Conservation (phyloP, 2,329 filamentous ascomycete species). For the Fusarium stilboides region DNA sequence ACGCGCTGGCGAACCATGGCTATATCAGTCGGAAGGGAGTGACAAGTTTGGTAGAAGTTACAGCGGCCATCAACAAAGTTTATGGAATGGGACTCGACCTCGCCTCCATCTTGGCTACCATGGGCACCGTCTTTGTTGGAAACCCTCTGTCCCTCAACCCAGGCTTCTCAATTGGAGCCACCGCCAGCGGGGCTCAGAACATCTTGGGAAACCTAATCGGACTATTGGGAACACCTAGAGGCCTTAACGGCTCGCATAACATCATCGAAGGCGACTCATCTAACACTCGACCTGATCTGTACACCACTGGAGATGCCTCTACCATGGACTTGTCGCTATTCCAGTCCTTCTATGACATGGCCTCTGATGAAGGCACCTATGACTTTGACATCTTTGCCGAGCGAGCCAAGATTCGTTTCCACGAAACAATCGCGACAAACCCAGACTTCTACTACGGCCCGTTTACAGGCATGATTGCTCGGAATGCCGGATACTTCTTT, state of each 20-base stretch:
- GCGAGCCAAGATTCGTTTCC: constrained; percentile 17
- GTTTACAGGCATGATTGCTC: constrained; percentile 25
- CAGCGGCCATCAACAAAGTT: constrained; percentile 30
- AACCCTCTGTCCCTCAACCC: constrained; percentile 25
- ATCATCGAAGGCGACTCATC: constrained; percentile 31
- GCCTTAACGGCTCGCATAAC: constrained; percentile 22
- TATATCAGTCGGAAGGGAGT: constrained; percentile 48
- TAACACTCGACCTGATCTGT: constrained; percentile 22
- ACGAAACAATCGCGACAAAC: constrained; percentile 11
- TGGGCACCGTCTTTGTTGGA: constrained; percentile 28
- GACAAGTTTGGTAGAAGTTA: constrained; percentile 34
- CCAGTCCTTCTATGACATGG: constrained; percentile 21
- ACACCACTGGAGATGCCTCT: constrained; percentile 26
- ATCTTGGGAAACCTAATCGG: constrained; percentile 22
- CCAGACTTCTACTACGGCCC: constrained; percentile 35
- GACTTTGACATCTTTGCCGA: constrained; percentile 20
- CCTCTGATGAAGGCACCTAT: constrained; percentile 19
- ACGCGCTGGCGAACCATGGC: constrained; percentile 57
- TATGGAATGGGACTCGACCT: constrained; percentile 27
- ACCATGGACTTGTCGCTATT: constrained; percentile 18
- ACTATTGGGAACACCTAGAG: constrained; percentile 22
- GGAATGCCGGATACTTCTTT: constrained; percentile 28
- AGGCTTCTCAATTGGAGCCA: constrained; percentile 24
- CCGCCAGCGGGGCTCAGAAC: constrained; percentile 7
- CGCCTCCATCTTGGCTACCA: constrained; percentile 9